Evolutionary conservation across 768 basidiomycete genomes (phyloP).

Genomic region (Kwoniella sp.): DNA sequence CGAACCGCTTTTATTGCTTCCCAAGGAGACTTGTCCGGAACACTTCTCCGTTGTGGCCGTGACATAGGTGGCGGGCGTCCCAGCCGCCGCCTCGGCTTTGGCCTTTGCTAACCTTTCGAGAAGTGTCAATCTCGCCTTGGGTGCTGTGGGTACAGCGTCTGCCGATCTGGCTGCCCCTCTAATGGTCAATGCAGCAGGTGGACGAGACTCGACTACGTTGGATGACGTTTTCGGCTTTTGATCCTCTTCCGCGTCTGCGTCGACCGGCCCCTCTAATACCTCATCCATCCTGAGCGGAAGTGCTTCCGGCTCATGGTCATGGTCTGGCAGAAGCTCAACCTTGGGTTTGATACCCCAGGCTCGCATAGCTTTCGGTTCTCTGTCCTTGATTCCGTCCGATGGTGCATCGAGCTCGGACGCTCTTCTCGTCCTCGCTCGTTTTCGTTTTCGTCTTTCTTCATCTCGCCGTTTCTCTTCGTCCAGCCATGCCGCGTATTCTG

Average conservation of each 20-base stretch:
- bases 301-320: conserved; percentile 23
- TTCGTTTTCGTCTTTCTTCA: conserved; percentile 28
- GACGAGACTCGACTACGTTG: not conserved
- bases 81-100: conserved; percentile 25
- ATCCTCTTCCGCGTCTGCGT: not conserved
- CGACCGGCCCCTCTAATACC: not conserved
- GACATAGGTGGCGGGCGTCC: not conserved
- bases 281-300: conserved; percentile 25
- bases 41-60: too few relatives aligned
- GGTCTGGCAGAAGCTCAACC: conserved; percentile 33
- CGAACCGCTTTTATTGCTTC: not conserved
- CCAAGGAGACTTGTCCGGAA: too few relatives aligned
- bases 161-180: conserved; percentile 28
- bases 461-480: conserved; percentile 32
- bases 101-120: conserved; percentile 36
- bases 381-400: not conserved
- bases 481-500: conserved; percentile 38
- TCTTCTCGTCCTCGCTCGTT: conserved; percentile 6
- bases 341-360: conserved; percentile 14
- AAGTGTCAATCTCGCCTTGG: conserved; percentile 22
- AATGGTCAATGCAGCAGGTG: conserved; percentile 18
- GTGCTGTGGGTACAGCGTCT: not conserved
- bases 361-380: conserved; percentile 6
- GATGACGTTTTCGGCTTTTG: not conserved
- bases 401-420: not conserved